Conservation (phyloP, 176 grass and related monocot species). For the Carex myosuroides region DNA sequence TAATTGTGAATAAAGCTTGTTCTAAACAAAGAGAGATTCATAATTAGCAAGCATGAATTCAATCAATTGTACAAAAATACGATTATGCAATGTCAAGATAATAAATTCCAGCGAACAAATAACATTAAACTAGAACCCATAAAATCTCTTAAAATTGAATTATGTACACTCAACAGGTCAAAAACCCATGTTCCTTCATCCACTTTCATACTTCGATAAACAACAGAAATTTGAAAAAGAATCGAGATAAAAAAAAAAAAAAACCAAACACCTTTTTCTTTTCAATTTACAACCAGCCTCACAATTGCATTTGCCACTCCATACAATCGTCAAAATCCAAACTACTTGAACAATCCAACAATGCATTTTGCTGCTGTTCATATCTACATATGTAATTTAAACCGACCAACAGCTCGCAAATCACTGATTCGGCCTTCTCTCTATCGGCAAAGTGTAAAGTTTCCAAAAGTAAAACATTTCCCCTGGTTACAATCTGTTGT, state of each 20-base stretch:
- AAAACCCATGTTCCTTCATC: constrained; percentile 11
- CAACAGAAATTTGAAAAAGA: constrained; percentile 3
- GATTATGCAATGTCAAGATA: neutral
- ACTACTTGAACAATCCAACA: constrained; percentile 83
- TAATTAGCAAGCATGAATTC: neutral
- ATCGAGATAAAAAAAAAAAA: neutral
- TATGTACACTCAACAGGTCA: constrained; percentile 17
- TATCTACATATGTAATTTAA: constrained; percentile 96
- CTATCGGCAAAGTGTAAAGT: constrained; percentile 75
- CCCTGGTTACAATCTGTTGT: constrained; percentile 67
- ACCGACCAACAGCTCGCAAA: constrained; percentile 83
- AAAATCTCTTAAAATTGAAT: constrained; percentile 8
- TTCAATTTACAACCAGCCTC: constrained; percentile 12
- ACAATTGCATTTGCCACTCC: constrained; percentile 60
- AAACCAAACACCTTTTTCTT: constrained; percentile 5
- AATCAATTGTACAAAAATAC: neutral
- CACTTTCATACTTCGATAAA: neutral
- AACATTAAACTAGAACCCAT: neutral
- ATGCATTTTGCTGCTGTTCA: constrained; percentile 86
- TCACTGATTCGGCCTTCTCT: constrained; percentile 65
- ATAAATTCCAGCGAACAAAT: neutral
- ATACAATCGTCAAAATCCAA: constrained; percentile 82
- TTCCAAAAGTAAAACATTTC: constrained; percentile 63
- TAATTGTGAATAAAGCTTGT: neutral
- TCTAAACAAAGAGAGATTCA: neutral